These are phyloP conservation scores for Talaromyces adpressus DNA, from an alignment of 495 filamentous ascomycete species.

Conservation along the genomic window DNA sequence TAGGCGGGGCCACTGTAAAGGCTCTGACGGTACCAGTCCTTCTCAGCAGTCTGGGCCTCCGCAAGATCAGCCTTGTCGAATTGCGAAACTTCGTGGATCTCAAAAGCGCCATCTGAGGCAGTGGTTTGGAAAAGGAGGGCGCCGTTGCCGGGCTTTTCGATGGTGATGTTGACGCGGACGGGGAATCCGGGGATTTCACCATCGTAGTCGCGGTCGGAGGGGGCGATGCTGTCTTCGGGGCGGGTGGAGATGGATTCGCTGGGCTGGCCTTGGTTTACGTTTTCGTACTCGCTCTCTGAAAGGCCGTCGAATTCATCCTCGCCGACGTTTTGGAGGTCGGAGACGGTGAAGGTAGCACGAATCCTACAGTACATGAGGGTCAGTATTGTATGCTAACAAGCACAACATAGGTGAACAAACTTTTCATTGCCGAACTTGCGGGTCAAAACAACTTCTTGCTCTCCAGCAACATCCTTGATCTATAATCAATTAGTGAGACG, in stretches of 20 bases:
- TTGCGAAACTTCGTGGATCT: constrained; percentile 89
- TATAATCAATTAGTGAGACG: constrained; percentile 51
- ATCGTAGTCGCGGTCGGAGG: constrained; percentile 50
- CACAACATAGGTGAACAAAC: constrained; percentile 40
- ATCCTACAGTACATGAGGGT: constrained; percentile 50
- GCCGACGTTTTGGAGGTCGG: constrained; percentile 73
- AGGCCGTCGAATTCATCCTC: constrained; percentile 45
- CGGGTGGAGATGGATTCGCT: constrained; percentile 43
- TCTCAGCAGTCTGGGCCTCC: constrained; percentile 54
- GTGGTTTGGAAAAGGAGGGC: constrained; percentile 81
- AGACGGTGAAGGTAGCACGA: constrained; percentile 85
- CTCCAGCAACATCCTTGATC: constrained; percentile 69
- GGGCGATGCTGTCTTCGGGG: constrained; percentile 51
- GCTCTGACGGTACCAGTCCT: constrained; percentile 62
- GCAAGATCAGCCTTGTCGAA: constrained; percentile 69
- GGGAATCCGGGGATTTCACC: constrained; percentile 58
- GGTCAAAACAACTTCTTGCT: constrained; percentile 79
- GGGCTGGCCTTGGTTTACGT: constrained; percentile 45
- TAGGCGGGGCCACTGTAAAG: constrained; percentile 91
- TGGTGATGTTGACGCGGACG: constrained; percentile 73
- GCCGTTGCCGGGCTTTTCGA: constrained; percentile 77
- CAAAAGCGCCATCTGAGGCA: constrained; percentile 78
- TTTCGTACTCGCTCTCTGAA: constrained; percentile 45
- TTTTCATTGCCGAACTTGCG: constrained; percentile 83
- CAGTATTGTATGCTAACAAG: background rate